Evolutionary conservation across 208 protist species (phyloP).

Genomic region (Trypanosoma vivax): DNA sequence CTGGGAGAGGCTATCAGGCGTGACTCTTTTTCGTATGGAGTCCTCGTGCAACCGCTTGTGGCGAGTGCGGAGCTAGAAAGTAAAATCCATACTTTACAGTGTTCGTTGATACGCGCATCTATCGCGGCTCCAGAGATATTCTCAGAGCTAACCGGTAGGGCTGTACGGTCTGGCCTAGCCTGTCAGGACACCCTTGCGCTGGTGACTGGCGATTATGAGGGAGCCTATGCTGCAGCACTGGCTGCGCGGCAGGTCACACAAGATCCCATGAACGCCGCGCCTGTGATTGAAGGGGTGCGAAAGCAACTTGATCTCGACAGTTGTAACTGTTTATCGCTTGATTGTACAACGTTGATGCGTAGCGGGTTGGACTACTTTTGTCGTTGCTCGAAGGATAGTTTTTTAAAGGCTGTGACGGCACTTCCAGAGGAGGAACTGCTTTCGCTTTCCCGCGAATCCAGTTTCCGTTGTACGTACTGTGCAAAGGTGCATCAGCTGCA

Average conservation of each 20-base stretch:
- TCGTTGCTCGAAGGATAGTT: conserved; percentile 50
- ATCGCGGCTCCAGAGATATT: conserved; percentile 10
- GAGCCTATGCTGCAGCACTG: conserved; percentile 36
- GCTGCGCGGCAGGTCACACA: conserved; percentile 47
- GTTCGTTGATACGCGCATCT: conserved; percentile 27
- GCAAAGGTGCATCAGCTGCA: conserved; percentile 24
- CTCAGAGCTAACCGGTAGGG: conserved; percentile 2
- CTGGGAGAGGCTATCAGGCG: not conserved
- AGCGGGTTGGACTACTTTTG: conserved; percentile 78
- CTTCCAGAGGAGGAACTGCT: conserved; percentile 20
- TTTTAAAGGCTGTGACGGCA: conserved; percentile 28
- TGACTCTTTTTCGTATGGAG: conserved; percentile 36
- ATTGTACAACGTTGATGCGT: conserved; percentile 26
- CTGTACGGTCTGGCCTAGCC: conserved; percentile 18
- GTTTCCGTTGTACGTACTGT: conserved; percentile 41
- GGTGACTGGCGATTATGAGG: conserved; percentile 65
- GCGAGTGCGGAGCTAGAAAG: conserved; percentile 36
- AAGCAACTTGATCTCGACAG: conserved; percentile 23
- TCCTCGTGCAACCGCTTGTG: conserved; percentile 53
- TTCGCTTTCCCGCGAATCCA: conserved; percentile 15
- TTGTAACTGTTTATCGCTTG: conserved; percentile 23
- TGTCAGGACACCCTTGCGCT: conserved; percentile 62
- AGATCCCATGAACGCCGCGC: conserved; percentile 32
- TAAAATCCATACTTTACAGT: conserved; percentile 34
- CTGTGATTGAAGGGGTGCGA: conserved; percentile 44